Evolutionary conservation across 352 stramenopile species (phyloP).

Genomic region (Nothophytophthora sp.): DNA sequence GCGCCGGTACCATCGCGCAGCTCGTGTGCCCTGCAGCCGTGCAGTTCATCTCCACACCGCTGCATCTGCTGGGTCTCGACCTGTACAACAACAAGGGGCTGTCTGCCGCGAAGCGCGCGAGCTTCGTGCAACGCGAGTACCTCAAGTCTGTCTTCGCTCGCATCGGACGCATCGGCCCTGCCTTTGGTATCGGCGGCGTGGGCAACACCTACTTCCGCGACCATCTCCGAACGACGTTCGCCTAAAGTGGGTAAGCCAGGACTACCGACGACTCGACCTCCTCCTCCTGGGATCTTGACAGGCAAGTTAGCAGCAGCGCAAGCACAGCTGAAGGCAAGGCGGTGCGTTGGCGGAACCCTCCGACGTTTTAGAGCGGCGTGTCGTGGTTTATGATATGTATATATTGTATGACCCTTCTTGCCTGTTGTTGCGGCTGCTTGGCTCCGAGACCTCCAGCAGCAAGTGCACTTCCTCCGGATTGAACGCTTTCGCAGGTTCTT

Average conservation of each 20-base stretch:
- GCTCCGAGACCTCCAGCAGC: no score
- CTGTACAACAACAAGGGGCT: slow-evolving; percentile 84
- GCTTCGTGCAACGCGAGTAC: slow-evolving; percentile 84
- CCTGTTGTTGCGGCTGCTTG: background rate
- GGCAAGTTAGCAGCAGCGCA: slow-evolving; percentile 16
- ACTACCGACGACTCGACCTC: slow-evolving; percentile 3
- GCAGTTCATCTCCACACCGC: slow-evolving; percentile 88
- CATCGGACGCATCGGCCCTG: slow-evolving; percentile 86
- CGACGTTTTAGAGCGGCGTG: no score
- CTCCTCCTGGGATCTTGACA: no score
- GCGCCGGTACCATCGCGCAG: slow-evolving; percentile 70
- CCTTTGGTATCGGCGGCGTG: slow-evolving; percentile 89
- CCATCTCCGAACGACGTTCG: slow-evolving; percentile 37
- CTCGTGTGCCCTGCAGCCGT: slow-evolving; percentile 82
- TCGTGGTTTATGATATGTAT: background rate
- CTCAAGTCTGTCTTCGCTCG: slow-evolving; percentile 82
- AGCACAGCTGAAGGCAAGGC: no score
- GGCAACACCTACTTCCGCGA: slow-evolving; percentile 80
- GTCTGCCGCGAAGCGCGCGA: slow-evolving; percentile 28
- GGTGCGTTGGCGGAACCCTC: no score
- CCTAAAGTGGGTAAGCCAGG: slow-evolving; percentile 20
- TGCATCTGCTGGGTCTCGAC: slow-evolving; percentile 89
- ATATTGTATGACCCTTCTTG: background rate
- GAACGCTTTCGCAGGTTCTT: background rate
- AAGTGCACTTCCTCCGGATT: no score